Evolutionary conservation across 2,329 filamentous ascomycete species (phyloP).

Genomic region (Ambrosiella xylebori): DNA sequence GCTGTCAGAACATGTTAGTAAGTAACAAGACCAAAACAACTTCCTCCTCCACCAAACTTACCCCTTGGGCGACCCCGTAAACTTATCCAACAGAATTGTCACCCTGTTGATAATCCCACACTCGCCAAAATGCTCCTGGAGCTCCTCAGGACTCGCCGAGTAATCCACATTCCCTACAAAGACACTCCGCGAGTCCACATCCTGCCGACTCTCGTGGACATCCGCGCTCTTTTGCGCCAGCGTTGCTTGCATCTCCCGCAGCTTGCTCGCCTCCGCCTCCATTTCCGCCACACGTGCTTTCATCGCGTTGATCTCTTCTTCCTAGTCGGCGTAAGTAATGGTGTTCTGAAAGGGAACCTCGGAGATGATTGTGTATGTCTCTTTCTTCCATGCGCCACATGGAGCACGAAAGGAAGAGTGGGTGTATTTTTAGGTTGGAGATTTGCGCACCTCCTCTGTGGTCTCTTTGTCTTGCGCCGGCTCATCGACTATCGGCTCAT

Average conservation of each 20-base stretch:
- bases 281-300: conserved; percentile 75
- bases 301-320: conserved; percentile 76
- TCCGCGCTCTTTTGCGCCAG: conserved; percentile 74
- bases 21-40: background rate
- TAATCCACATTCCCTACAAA: conserved; percentile 99
- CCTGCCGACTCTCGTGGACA: conserved; percentile 82
- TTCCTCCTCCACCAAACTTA: conserved; percentile 28
- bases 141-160: conserved; percentile 89
- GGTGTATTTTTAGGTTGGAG: background rate
- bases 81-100: conserved; percentile 94
- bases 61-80: conserved; percentile 98
- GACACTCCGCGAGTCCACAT: conserved; percentile 85
- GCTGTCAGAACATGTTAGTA: conserved; percentile 28
- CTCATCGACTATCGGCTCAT: too few relatives aligned
- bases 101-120: conserved; percentile 96
- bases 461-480: too few relatives aligned
- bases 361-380: background rate
- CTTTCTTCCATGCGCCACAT: background rate
- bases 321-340: background rate
- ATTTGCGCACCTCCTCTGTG: background rate
- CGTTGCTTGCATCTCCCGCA: conserved; percentile 71
- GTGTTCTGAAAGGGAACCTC: background rate
- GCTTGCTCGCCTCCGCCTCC: conserved; percentile 75
- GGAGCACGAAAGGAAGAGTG: background rate
- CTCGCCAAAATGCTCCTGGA: conserved; percentile 95